These are phyloP conservation scores for Terfezia claveryi DNA, from an alignment of 495 filamentous ascomycete species.

Conservation along the genomic window DNA sequence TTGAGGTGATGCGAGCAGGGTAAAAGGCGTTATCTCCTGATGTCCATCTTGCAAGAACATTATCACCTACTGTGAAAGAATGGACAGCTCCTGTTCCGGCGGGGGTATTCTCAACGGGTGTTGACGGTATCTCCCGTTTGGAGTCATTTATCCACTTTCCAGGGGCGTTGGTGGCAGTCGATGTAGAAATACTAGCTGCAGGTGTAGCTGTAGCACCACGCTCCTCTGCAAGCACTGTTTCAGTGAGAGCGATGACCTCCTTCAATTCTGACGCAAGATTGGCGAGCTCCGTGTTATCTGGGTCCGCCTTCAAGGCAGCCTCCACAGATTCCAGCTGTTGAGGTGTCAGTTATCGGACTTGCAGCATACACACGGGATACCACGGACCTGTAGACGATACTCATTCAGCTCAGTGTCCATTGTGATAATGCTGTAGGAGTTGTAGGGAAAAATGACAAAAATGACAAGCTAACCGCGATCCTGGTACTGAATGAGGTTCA, in stretches of 20 bases:
- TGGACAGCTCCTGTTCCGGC: conserved; percentile 21
- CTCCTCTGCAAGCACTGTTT: conserved; percentile 54
- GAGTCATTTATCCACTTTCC: conserved; percentile 1
- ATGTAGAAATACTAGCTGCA: conserved; percentile 21
- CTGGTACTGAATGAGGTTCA: no score
- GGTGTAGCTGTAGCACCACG: conserved; percentile 23
- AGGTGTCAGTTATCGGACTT: conserved; percentile 2
- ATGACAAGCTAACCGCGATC: no score
- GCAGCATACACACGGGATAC: background rate
- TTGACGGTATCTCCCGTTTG: conserved; percentile 9
- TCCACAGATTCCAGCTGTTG: conserved; percentile 59
- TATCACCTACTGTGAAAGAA: conserved; percentile 52
- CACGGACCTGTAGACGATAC: conserved; percentile 54
- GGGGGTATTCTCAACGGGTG: conserved; percentile 29
- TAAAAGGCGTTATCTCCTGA: conserved; percentile 82
- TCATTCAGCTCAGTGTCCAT: conserved; percentile 59
- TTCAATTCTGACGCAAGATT: conserved; percentile 62
- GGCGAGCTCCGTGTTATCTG: conserved; percentile 60
- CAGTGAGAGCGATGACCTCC: conserved; percentile 57
- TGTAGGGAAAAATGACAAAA: no score
- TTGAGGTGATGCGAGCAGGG: conserved; percentile 75
- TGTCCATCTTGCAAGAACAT: conserved; percentile 70
- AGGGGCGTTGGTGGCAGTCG: conserved; percentile 30
- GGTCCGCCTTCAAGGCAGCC: conserved; percentile 55
- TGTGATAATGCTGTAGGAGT: background rate